Conservation (phyloP, 345 rosid species). For the Gossypium anomalum region DNA sequence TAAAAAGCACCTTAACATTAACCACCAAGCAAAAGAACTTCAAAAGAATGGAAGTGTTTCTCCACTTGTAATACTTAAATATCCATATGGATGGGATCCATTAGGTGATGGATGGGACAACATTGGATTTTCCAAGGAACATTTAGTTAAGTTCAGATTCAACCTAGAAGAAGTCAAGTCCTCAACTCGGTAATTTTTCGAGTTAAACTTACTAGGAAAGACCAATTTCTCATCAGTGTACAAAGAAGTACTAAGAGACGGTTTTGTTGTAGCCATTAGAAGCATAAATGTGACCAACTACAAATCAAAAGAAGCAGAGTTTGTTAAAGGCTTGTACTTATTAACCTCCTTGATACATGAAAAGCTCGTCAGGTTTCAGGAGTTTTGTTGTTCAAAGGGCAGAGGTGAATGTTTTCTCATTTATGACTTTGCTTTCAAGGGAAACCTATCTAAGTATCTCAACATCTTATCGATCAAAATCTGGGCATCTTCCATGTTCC, state of each 20-base stretch:
- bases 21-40: constrained; percentile 54
- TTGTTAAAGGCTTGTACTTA: constrained; percentile 67
- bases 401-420: constrained; percentile 83
- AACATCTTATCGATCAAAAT: constrained; percentile 40
- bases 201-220: constrained; percentile 55
- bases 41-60: constrained; percentile 50
- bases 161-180: constrained; percentile 85
- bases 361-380: constrained; percentile 63
- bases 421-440: constrained; percentile 69
- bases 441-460: constrained; percentile 64
- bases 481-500: constrained; percentile 39
- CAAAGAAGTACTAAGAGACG: constrained; percentile 73
- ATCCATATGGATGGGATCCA: constrained; percentile 75
- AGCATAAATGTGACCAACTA: constrained; percentile 78
- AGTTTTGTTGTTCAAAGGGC: constrained; percentile 83
- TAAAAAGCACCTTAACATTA: constrained; percentile 48
- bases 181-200: constrained; percentile 83
- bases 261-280: constrained; percentile 63
- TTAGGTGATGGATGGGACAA: constrained; percentile 53
- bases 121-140: constrained; percentile 41
- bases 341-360: constrained; percentile 66
- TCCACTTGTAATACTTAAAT: constrained; percentile 71
- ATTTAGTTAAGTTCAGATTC: constrained; percentile 57
- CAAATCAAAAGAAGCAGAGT: constrained; percentile 77
- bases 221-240: constrained; percentile 73